Percentiles rank a stretch among this genome's conserved stretches.
Conservation (phyloP, 352 stramenopile species). For the Phytopythium cucurbitacearum region DNA sequence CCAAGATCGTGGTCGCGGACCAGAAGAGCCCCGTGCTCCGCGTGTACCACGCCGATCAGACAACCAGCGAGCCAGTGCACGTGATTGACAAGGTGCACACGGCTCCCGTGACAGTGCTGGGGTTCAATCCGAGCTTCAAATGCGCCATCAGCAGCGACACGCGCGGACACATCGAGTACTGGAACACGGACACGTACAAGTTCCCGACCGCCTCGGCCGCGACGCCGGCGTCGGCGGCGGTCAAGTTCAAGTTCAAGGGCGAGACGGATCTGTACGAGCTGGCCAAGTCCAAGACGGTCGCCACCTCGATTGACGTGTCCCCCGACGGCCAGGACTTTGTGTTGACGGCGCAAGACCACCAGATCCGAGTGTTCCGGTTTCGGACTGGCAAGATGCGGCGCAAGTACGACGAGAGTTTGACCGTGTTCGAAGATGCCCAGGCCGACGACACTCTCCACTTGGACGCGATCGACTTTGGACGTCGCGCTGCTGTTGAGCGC, state of each 20-base stretch:
- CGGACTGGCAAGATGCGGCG: slow-evolving; percentile 82
- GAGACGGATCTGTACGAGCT: slow-evolving; percentile 97
- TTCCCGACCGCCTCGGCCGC: slow-evolving; percentile 17
- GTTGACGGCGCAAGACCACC: slow-evolving; percentile 80
- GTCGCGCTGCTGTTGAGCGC: slow-evolving; percentile 81
- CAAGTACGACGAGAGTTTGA: slow-evolving; percentile 87
- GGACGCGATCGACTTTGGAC: slow-evolving; percentile 86
- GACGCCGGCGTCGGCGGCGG: slow-evolving; percentile 4
- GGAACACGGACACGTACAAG: slow-evolving; percentile 74
- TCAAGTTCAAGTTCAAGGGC: slow-evolving; percentile 92
- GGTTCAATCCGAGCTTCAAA: slow-evolving; percentile 81
- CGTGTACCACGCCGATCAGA: slow-evolving; percentile 85
- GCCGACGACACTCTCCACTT: slow-evolving; percentile 69
- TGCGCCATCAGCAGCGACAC: slow-evolving; percentile 91
- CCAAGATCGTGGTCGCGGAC: slow-evolving; percentile 79
- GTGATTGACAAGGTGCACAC: slow-evolving; percentile 87
- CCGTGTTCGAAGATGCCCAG: slow-evolving; percentile 87
- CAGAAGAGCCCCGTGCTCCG: slow-evolving; percentile 58
- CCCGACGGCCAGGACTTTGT: slow-evolving; percentile 75
- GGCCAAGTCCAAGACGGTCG: slow-evolving; percentile 89
- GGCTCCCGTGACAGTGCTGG: slow-evolving; percentile 86
- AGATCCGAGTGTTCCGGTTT: slow-evolving; percentile 90
- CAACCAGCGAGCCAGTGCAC: slow-evolving; percentile 41
- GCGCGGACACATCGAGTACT: slow-evolving; percentile 94
- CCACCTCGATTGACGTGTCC: slow-evolving; percentile 74